phyloP scores from a whole-genome alignment of 331 rosid species.

The Erythrophleum ivorense region DNA sequence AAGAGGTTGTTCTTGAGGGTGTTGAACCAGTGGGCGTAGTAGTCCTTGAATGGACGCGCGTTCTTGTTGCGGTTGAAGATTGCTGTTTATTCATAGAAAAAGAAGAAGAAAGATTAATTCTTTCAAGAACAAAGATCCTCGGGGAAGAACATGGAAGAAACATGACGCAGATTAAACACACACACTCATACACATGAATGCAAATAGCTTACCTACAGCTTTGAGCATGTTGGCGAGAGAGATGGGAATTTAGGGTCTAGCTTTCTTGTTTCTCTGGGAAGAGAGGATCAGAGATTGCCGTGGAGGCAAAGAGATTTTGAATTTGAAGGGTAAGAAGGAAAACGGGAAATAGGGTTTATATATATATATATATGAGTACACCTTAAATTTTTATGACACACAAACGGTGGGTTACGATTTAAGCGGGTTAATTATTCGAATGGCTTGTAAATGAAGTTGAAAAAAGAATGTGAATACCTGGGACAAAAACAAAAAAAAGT shows the following conservation, averaged over 20 bases:
- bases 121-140: too few species aligned
- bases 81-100: not conserved
- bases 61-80: conserved; percentile 57
- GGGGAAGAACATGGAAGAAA: not conserved
- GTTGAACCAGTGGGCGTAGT: conserved; percentile 64
- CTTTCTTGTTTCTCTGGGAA: conserved; percentile 15
- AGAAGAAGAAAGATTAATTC: not conserved
- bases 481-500: too few species aligned
- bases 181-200: not conserved
- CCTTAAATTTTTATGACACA: too few species aligned
- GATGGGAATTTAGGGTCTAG: not conserved
- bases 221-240: conserved; percentile 1
- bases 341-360: not conserved
- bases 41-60: conserved; percentile 61
- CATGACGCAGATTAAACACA: not conserved
- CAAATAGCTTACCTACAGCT: conserved; percentile 9
- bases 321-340: not conserved
- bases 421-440: too few species aligned
- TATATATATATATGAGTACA: not conserved
- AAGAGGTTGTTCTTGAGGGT: conserved; percentile 67
- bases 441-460: too few species aligned
- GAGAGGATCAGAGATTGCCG: not conserved
- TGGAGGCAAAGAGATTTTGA: not conserved
- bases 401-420: too few species aligned
- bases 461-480: too few species aligned